A percentile compares a stretch with the other conserved stretches of the same genome.
Evolutionary conservation across 192 early-diverging fungal genomes (phyloP).

Genomic region (Backusella westeae): DNA sequence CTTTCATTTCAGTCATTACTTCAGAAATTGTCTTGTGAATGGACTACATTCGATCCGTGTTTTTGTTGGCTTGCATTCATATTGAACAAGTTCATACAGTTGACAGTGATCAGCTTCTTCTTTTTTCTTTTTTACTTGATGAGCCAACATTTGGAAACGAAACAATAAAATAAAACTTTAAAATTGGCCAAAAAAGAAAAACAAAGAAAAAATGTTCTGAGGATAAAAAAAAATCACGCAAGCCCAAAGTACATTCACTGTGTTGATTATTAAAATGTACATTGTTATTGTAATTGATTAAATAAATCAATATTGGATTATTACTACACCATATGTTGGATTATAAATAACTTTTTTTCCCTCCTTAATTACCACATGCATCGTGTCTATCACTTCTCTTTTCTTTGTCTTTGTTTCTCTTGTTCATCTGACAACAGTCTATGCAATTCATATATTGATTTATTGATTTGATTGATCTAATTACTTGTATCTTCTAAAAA

Average conservation of each 20-base stretch:
- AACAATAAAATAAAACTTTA: background rate
- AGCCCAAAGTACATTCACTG: background rate
- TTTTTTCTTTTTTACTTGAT: background rate
- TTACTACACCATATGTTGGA: background rate
- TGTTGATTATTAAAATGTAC: background rate
- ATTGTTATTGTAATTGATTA: background rate
- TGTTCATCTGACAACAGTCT: background rate
- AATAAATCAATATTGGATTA: background rate
- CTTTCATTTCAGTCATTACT: background rate
- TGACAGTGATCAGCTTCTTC: background rate
- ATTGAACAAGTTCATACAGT: background rate
- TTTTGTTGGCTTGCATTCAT: background rate
- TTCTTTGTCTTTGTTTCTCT: background rate
- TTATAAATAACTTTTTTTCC: no score
- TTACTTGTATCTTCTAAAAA: background rate
- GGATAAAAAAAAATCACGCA: no score
- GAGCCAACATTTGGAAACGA: background rate
- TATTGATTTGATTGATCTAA: background rate
- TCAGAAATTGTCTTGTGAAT: background rate
- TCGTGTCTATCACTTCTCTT: background rate
- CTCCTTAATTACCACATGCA: background rate
- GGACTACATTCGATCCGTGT: background rate
- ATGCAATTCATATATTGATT: background rate
- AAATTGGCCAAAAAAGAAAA: background rate
- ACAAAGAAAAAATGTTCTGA: background rate